Conservation (phyloP, 192 early-diverging fungal genomes). For the Coemansia sp. region DNA sequence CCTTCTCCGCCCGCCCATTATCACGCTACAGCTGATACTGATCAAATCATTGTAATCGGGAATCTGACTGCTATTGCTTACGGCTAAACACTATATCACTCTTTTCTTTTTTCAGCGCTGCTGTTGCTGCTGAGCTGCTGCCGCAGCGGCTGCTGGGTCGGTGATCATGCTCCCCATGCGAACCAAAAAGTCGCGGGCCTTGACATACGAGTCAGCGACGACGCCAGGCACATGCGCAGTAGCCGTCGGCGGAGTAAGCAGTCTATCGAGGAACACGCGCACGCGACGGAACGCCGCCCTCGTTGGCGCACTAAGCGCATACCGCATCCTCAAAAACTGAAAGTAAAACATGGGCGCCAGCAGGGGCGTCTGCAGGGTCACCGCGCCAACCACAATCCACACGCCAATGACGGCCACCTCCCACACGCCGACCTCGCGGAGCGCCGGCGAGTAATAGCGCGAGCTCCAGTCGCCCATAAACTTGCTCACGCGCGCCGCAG, state of each 20-base stretch:
- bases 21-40: too few relatives aligned
- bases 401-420: constrained; percentile 46
- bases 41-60: too few relatives aligned
- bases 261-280: constrained; percentile 20
- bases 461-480: constrained; percentile 43
- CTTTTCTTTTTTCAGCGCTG: constrained; percentile 27
- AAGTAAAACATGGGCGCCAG: constrained; percentile 37
- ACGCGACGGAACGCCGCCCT: constrained; percentile 43
- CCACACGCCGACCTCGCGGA: constrained; percentile 50
- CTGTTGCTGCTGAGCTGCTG: constrained; percentile 27
- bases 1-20: too few relatives aligned
- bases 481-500: constrained; percentile 31
- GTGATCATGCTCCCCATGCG: constrained; percentile 36
- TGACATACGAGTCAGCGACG: constrained; percentile 42
- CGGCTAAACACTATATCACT: background rate
- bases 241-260: constrained; percentile 31
- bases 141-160: constrained; percentile 10
- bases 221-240: constrained; percentile 26
- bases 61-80: background rate
- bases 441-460: constrained; percentile 36
- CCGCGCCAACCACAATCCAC: constrained; percentile 41
- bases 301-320: constrained; percentile 49
- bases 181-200: constrained; percentile 33
- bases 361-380: constrained; percentile 48
- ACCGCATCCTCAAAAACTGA: constrained; percentile 50